Percentiles rank a stretch among this genome's conserved stretches.
Evolutionary conservation across 2,329 filamentous ascomycete genomes (phyloP).

Genomic region (Colletotrichum sp.): DNA sequence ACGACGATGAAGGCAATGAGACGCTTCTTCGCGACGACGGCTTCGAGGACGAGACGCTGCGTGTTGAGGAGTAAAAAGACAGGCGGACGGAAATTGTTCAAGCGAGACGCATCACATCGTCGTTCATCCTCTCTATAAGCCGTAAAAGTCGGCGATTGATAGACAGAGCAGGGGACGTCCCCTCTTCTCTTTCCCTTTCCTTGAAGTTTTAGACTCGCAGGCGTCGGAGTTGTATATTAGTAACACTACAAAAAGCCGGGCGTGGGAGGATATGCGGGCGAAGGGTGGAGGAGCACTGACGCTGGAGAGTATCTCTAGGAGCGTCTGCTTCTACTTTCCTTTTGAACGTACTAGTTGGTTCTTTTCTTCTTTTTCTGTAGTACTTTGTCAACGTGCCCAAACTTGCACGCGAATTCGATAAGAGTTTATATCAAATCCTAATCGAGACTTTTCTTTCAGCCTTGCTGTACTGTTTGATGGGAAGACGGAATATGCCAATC

Average conservation of each 20-base stretch:
- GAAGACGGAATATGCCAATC: background rate
- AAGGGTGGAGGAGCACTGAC: background rate
- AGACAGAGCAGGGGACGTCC: background rate
- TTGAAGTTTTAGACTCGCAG: background rate
- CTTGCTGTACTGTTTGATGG: background rate
- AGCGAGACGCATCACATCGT: background rate
- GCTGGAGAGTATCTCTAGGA: background rate
- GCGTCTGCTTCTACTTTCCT: background rate
- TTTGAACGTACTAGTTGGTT: background rate
- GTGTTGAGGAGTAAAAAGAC: background rate
- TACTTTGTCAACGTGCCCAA: background rate
- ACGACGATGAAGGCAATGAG: constrained; percentile 4
- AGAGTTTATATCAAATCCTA: background rate
- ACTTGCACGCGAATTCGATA: background rate
- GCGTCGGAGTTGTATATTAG: constrained; percentile 17
- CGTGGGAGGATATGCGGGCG: background rate
- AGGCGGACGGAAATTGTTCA: background rate
- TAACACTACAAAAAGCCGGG: background rate
- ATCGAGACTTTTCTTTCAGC: background rate
- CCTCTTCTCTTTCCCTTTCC: background rate
- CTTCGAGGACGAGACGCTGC: constrained; percentile 38
- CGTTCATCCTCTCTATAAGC: background rate
- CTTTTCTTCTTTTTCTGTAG: background rate
- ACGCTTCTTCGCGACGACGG: constrained; percentile 35
- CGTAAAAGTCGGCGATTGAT: background rate